A percentile compares a stretch with the other conserved stretches of the same genome.
These are phyloP conservation scores for Cladorrhinum sp. DNA, from an alignment of 2,329 filamentous ascomycete species.

Conservation along the genomic window DNA sequence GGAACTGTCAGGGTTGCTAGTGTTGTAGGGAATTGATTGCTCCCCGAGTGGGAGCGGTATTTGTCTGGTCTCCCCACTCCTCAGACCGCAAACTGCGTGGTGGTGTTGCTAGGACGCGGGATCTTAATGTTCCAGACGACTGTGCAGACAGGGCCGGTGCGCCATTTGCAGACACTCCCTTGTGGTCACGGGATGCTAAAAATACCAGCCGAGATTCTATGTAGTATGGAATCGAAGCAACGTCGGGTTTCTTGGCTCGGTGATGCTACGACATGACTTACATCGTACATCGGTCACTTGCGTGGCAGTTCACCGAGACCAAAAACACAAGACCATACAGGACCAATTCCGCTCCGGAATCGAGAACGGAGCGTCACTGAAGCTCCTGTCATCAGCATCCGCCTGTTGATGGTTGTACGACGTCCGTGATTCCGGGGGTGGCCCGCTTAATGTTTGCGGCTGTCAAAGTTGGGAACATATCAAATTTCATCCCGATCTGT, in stretches of 20 bases:
- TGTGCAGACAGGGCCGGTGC: not conserved
- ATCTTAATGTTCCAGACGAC: not conserved
- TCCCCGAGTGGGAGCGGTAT: not conserved
- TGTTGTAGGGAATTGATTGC: not conserved
- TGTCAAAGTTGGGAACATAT: not conserved
- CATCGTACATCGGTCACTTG: not conserved
- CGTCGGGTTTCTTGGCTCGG: not conserved
- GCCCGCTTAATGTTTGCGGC: not conserved
- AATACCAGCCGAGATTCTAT: not conserved
- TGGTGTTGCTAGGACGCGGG: not conserved
- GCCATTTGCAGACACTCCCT: not conserved
- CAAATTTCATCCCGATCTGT: not conserved
- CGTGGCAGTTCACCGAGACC: not conserved
- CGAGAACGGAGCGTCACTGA: not conserved
- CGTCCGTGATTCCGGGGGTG: not conserved
- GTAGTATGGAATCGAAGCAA: not conserved
- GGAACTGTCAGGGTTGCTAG: not conserved
- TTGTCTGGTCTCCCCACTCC: not conserved
- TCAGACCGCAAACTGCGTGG: not conserved
- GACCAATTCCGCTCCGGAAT: not conserved
- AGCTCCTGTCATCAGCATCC: not conserved
- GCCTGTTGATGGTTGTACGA: not conserved
- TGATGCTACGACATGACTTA: not conserved
- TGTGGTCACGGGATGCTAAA: constrained; percentile 9
- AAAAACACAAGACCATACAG: not conserved